Evolutionary conservation across 805 yeast genomes (phyloP).

Genomic region (Wickerhamomyces rabaulensis): DNA sequence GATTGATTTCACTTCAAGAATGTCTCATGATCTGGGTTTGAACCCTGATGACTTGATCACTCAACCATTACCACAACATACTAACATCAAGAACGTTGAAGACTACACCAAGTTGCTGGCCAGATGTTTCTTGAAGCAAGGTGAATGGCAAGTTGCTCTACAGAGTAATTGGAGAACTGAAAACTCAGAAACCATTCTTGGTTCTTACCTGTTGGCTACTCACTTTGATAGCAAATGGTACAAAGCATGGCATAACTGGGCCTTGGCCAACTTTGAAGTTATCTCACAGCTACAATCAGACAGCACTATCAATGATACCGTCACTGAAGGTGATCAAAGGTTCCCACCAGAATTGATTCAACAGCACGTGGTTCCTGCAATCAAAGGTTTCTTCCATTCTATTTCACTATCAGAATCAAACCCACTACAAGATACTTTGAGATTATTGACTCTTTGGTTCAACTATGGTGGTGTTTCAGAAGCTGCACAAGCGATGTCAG

Average conservation of each 20-base stretch:
- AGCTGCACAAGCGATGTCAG: conserved; percentile 84
- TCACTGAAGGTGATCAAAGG: conserved; percentile 22
- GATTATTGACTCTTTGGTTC: conserved; percentile 91
- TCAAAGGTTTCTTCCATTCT: conserved; percentile 92
- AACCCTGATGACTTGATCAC: conserved; percentile 83
- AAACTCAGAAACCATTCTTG: conserved; percentile 76
- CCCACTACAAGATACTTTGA: conserved; percentile 86
- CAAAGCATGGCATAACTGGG: conserved; percentile 99
- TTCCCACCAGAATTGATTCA: conserved; percentile 55
- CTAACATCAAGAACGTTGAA: conserved; percentile 59
- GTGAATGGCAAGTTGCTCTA: conserved; percentile 93
- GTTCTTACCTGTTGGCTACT: conserved; percentile 89
- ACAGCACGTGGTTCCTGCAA: conserved; percentile 92
- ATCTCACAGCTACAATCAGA: conserved; percentile 53
- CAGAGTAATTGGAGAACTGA: conserved; percentile 76
- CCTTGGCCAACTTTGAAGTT: conserved; percentile 94
- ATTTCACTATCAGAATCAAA: conserved; percentile 82
- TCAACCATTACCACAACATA: conserved; percentile 71
- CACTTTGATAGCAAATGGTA: conserved; percentile 93
- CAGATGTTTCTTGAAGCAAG: conserved; percentile 93
- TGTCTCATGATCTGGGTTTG: conserved; percentile 84
- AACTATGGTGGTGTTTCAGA: conserved; percentile 91
- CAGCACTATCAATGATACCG: conserved; percentile 26
- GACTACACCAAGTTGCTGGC: conserved; percentile 84
- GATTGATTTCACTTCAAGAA: conserved; percentile 84